Evolutionary conservation across 768 basidiomycete genomes (phyloP).

Genomic region (Pulveroboletus sp.): DNA sequence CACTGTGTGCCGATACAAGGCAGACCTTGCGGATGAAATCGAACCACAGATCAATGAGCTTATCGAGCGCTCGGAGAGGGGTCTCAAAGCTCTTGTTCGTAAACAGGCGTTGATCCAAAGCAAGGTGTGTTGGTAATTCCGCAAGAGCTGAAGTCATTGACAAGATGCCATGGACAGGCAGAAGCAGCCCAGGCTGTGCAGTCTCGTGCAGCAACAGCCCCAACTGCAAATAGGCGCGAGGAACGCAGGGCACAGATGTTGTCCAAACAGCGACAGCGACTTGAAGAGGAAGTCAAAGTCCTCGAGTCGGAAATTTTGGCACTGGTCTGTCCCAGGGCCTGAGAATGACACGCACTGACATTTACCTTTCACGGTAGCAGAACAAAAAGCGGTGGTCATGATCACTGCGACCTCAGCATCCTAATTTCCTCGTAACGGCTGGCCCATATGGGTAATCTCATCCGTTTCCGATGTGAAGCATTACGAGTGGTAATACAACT

Average conservation of each 20-base stretch:
- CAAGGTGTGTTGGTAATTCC: conserved; percentile 44
- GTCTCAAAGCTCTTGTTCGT: conserved; percentile 58
- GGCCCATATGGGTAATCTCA: background rate
- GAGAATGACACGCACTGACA: background rate
- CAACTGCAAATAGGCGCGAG: conserved; percentile 62
- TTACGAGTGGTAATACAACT: background rate
- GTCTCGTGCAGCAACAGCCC: conserved; percentile 44
- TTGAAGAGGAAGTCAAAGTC: conserved; percentile 60
- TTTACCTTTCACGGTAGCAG: conserved; percentile 20
- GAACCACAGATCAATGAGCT: conserved; percentile 80
- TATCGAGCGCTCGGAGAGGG: conserved; percentile 67
- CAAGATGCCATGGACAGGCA: conserved; percentile 36
- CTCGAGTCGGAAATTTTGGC: conserved; percentile 62
- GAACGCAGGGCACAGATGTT: conserved; percentile 62
- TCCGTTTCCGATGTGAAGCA: background rate
- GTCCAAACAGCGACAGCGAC: conserved; percentile 60
- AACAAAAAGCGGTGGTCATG: conserved; percentile 11
- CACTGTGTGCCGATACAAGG: conserved; percentile 71
- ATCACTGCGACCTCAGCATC: no score
- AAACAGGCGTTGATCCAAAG: conserved; percentile 58
- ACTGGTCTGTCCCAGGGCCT: conserved; percentile 37
- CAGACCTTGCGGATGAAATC: conserved; percentile 73
- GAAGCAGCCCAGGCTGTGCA: conserved; percentile 47
- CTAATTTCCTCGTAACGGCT: background rate
- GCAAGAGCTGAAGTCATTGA: background rate